Base-by-base conservation (phyloP, 257 asterid species). In the Sherardia arvensis region DNA sequence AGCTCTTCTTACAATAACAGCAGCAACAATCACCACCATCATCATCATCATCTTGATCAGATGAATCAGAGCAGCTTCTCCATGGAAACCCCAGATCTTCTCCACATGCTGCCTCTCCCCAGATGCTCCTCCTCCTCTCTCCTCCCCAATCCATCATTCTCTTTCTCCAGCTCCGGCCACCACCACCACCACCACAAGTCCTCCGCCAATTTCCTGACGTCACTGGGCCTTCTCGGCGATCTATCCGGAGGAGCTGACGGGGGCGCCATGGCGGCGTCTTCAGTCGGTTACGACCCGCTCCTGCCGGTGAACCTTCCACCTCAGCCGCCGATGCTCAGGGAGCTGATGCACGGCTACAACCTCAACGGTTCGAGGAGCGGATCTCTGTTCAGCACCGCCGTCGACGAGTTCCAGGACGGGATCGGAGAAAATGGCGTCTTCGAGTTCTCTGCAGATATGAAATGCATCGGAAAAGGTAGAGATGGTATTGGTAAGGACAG, bases 241-340 rank as follows among this genome's bases (percentile, higher is more conserved):
- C 72, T 73, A 25, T 78, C 71, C 8, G 71, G 75, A 1, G n/a
- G n/a, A n/a, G n/a, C n/a, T n/a, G 20, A 60, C 0, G 74, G 64
- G 4, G 75, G 54, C 0, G 75, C 68, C 2, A 66, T 79, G 2
- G 64, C 81, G 12, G 60, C 68, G 27, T 62, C 83, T 28, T 69
- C 74, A 43, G 78, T 65, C n/a, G 73, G 73, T 3, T 92, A 79
- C 58, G 99, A 92, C 62, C 90, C 97, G 17, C 57, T 82, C 38
- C 69, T 92, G 61, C 98, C 95, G 23, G 64, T 88, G 70, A 85
- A 77, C 63, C 87, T 87, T 3, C 84, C 85, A 1, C 95, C 93
- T 30, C 96, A 87, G 73, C 96, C 97, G 6, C 95, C 97, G 7
- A 64, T 84, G 66, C 22, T 87, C 64, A 81, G 89, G 59, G 99